Conservation (phyloP, 2,329 filamentous ascomycete species). For the Neofusicoccum laricinum region DNA sequence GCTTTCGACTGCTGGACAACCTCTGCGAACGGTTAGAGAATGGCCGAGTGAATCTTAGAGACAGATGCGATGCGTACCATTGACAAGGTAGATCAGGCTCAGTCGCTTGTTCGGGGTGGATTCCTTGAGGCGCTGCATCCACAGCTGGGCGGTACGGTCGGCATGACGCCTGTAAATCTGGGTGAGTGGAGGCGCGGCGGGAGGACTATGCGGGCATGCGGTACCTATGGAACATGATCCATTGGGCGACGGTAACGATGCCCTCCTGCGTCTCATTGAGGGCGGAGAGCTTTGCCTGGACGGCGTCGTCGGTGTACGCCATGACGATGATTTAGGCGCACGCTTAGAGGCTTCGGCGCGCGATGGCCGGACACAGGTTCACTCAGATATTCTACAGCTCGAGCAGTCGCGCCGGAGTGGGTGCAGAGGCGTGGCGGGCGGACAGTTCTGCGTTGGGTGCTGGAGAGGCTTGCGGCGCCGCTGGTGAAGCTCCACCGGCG, state of each 20-base stretch:
- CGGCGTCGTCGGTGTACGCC: conserved; percentile 94
- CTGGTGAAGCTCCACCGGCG: background rate
- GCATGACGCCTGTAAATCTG: conserved; percentile 73
- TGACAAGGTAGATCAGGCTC: conserved; percentile 90
- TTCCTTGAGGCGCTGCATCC: conserved; percentile 86
- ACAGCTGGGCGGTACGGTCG: conserved; percentile 85
- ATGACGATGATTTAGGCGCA: conserved; percentile 47
- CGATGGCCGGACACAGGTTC: conserved; percentile 23
- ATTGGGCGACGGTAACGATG: conserved; percentile 94
- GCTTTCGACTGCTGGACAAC: conserved; percentile 95
- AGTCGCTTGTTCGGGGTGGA: conserved; percentile 81
- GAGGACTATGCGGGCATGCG: background rate
- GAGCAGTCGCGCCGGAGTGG: background rate
- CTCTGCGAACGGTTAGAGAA: conserved; percentile 53
- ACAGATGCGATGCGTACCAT: conserved; percentile 63
- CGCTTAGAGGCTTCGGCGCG: background rate
- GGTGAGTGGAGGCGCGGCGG: background rate
- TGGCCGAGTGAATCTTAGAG: background rate
- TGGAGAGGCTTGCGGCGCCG: background rate
- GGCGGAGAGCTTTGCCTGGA: conserved; percentile 89
- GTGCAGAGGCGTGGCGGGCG: background rate
- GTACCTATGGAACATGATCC: conserved; percentile 99
- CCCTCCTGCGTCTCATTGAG: conserved; percentile 97
- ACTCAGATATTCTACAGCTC: conserved; percentile 17
- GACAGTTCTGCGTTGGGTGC: background rate